Evolutionary conservation across 2,329 filamentous ascomycete species (phyloP).

Genomic region (Colletotrichum aenigma): DNA sequence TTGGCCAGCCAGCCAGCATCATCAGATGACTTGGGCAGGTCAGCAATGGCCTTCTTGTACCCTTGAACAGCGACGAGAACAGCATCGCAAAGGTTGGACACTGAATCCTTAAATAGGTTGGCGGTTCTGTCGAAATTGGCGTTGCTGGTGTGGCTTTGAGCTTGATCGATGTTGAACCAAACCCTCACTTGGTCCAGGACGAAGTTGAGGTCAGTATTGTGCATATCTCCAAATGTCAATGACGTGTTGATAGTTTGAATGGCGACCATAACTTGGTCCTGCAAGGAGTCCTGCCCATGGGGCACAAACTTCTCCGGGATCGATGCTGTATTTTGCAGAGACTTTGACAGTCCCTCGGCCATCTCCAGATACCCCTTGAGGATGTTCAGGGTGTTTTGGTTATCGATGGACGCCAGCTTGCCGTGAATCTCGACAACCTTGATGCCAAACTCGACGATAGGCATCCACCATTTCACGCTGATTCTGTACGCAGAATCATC

Average conservation of each 20-base stretch:
- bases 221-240: neutral
- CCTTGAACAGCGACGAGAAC: constrained; percentile 82
- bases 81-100: constrained; percentile 73
- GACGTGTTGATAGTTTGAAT: neutral
- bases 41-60: constrained; percentile 59
- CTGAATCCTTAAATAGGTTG: constrained; percentile 56
- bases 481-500: constrained; percentile 30
- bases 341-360: constrained; percentile 47
- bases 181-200: constrained; percentile 67
- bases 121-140: constrained; percentile 18
- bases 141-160: neutral
- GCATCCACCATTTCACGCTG: constrained; percentile 64
- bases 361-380: constrained; percentile 54
- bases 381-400: constrained; percentile 45
- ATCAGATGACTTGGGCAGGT: constrained; percentile 57
- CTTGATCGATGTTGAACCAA: constrained; percentile 49
- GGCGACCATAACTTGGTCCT: neutral
- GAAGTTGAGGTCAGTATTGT: constrained; percentile 63
- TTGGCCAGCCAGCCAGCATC: constrained; percentile 61
- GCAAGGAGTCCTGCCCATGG: constrained; percentile 44
- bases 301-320: constrained; percentile 59
- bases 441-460: constrained; percentile 67
- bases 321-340: constrained; percentile 44
- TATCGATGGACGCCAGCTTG: constrained; percentile 62
- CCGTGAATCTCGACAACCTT: constrained; percentile 70